Base-by-base conservation (phyloP, 192 early-diverging fungal genomes). In the Globomyces pollinis-pini region DNA sequence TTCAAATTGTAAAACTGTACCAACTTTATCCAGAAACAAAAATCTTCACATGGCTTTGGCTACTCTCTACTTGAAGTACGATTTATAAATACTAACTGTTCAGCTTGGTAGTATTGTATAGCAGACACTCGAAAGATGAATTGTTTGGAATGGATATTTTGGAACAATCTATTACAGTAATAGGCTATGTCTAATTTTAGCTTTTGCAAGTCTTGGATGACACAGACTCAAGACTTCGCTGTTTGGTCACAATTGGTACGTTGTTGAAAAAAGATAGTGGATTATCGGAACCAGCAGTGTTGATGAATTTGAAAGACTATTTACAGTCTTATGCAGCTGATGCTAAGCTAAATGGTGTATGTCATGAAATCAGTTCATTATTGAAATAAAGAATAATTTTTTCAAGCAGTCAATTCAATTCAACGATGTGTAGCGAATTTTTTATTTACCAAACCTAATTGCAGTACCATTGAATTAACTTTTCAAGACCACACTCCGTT, bases 1-100 rank as follows among this genome's bases (percentile, higher is more conserved):
- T 16, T 35, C 65, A 23, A 26, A 63, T 13, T 16, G 64, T 13
- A 66, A 60, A 38, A 34, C 57, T 43, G 38, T 55, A 24, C 38
- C 55, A 43, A 47, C 36, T 2, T 5, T 11, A 2, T 21, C 66
- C 12, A 20, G 35, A 8, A 77, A 77, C 59, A 70, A 64, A 28
- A 77, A 77, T 60, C 36, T 74, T 16, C 62, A 65, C 21, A 35
- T 69, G n/a, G 71, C 75, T 1, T 23, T 70, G 35, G 71, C 69
- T 15, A 60, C 69, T 6, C 60, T 77, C 0, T 63, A 55, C 28
- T 59, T 77, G 34, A 77, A 73, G 75, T 77, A 45, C 3, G 23
- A 9, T 24, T 2, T 47, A n/a, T n/a, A n/a, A n/a, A n/a, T 5
- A 4, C 23, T 47, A 26, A 47, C 23, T 26, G 6, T 5, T 8